Percentiles rank a stretch among this genome's conserved stretches.
Evolutionary conservation across 306 rosid genomes (phyloP).

Genomic region (Quercus rubra): DNA sequence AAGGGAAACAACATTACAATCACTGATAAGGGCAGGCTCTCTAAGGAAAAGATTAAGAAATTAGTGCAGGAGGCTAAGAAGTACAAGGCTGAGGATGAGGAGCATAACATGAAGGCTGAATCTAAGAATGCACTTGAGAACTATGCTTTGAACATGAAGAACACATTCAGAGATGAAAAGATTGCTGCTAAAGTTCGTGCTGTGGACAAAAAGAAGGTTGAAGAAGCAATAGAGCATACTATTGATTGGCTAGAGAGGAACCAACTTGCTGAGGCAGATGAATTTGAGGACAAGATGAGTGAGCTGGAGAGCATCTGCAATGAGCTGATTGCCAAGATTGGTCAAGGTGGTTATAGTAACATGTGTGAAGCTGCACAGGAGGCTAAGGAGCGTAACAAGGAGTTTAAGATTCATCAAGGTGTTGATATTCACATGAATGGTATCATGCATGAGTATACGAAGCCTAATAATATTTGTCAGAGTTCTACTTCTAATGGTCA

Average conservation of each 20-base stretch:
- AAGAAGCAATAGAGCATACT: conserved; percentile 44
- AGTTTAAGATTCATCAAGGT: too few relatives aligned
- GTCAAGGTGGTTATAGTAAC: conserved; percentile 35
- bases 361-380: conserved; percentile 10
- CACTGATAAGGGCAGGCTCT: conserved; percentile 47
- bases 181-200: conserved; percentile 36
- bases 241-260: conserved; percentile 47
- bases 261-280: conserved; percentile 43
- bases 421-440: too few relatives aligned
- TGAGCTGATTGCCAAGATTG: conserved; percentile 40
- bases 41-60: conserved; percentile 45
- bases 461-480: too few relatives aligned
- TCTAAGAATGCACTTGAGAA: conserved; percentile 45
- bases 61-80: conserved; percentile 46
- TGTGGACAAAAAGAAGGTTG: conserved; percentile 45
- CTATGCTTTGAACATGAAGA: conserved; percentile 52
- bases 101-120: conserved; percentile 47
- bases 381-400: too few relatives aligned
- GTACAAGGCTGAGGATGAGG: conserved; percentile 48
- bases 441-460: too few relatives aligned
- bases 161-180: conserved; percentile 45
- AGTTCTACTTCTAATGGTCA: too few relatives aligned
- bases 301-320: conserved; percentile 54
- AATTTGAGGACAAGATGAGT: conserved; percentile 41
- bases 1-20: conserved; percentile 48